phyloP scores from a whole-genome alignment of 179 eudicot species.

The Heliamphora ciliata region DNA sequence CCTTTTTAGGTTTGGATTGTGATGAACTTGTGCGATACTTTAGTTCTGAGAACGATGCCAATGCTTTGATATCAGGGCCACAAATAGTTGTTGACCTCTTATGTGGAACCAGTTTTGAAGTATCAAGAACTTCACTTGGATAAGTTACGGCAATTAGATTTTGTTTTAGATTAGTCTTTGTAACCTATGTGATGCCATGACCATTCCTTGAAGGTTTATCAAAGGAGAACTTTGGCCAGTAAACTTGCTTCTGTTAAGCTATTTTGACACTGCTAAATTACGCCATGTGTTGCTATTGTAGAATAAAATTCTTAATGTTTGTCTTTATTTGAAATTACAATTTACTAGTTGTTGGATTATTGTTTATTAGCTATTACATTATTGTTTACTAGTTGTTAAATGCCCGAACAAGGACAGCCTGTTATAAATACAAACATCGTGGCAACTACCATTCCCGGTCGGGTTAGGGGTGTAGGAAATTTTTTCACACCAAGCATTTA shows the following conservation, averaged over 20 bases:
- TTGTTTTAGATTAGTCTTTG: slow-evolving; percentile 21
- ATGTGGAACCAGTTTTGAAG: slow-evolving; percentile 16
- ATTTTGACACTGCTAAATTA: slow-evolving; percentile 17
- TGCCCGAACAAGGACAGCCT: no score
- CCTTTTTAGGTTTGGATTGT: slow-evolving; percentile 30
- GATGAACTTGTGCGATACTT: slow-evolving; percentile 26
- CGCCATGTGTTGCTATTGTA: no score
- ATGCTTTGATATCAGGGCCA: slow-evolving; percentile 24
- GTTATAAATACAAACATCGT: no score
- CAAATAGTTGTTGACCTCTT: slow-evolving; percentile 33
- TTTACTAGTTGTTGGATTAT: no score
- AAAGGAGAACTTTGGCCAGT: slow-evolving; percentile 72
- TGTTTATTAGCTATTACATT: no score
- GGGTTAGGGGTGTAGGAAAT: no score
- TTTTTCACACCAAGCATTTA: no score
- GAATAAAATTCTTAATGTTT: no score
- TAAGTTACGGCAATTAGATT: slow-evolving; percentile 24
- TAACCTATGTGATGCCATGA: slow-evolving; percentile 14
- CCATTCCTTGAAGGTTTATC: slow-evolving; percentile 51
- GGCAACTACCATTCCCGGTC: no score
- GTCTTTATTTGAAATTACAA: no score
- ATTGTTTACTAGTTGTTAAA: no score
- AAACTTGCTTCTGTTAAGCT: slow-evolving; percentile 41
- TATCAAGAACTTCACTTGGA: slow-evolving; percentile 17
- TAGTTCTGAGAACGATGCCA: slow-evolving; percentile 14